Evolutionary conservation across 75 land plant species (phyloP).

Genomic region (Cupressus sempervirens): DNA sequence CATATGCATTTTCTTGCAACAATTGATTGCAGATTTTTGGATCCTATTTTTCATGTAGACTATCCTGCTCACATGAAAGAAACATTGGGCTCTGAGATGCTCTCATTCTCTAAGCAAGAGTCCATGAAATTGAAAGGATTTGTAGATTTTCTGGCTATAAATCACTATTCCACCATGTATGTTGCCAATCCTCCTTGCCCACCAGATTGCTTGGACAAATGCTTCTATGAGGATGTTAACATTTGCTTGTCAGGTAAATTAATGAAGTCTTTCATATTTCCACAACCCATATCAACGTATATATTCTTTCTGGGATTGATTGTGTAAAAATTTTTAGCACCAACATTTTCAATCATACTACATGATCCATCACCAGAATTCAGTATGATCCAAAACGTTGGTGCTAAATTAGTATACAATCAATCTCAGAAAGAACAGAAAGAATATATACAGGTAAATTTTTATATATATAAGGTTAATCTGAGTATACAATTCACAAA

Average conservation of each 20-base stretch:
- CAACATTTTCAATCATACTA: too few relatives aligned
- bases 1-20: not conserved
- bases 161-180: slow-evolving; percentile 35
- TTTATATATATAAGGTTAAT: not conserved
- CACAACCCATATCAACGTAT: too few relatives aligned
- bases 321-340: too few relatives aligned
- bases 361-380: too few relatives aligned
- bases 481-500: not conserved
- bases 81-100: slow-evolving; percentile 7
- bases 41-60: slow-evolving; percentile 25
- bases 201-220: slow-evolving; percentile 4
- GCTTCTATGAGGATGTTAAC: slow-evolving; percentile 21
- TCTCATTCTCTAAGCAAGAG: slow-evolving; percentile 14
- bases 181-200: slow-evolving; percentile 1
- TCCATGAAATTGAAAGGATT: slow-evolving; percentile 12
- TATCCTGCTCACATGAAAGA: slow-evolving; percentile 16
- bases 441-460: too few relatives aligned
- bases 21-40: slow-evolving; percentile 14
- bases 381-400: too few relatives aligned
- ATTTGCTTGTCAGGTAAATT: not conserved
- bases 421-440: too few relatives aligned
- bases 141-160: slow-evolving; percentile 27
- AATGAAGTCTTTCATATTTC: too few relatives aligned
- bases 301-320: too few relatives aligned
- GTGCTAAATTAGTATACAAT: too few relatives aligned